phyloP scores from a whole-genome alignment of 2,329 filamentous ascomycete species.

The Aspergillus fischeri region DNA sequence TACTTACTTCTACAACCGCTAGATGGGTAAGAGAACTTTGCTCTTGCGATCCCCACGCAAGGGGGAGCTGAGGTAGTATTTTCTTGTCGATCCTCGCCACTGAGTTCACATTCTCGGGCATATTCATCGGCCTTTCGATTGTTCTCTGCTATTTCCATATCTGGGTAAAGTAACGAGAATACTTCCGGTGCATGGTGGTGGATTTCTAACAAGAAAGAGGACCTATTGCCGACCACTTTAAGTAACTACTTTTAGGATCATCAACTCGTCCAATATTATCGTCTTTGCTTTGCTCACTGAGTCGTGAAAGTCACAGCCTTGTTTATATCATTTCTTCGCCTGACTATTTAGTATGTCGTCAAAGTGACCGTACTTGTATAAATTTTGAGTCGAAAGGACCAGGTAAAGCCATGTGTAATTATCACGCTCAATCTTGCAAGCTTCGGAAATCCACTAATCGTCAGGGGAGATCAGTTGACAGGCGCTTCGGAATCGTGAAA shows the following conservation, averaged over 20 bases:
- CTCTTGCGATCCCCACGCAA: background rate
- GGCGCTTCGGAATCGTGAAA: slow-evolving; percentile 12
- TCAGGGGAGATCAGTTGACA: background rate
- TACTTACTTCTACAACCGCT: background rate
- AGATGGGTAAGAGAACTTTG: background rate
- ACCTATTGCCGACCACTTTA: too few relatives aligned
- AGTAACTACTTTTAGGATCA: background rate
- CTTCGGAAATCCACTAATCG: background rate
- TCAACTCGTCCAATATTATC: background rate
- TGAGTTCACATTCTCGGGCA: background rate
- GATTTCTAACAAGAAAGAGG: background rate
- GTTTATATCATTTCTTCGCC: background rate
- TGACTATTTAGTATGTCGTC: background rate
- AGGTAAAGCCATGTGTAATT: background rate
- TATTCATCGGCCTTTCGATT: background rate
- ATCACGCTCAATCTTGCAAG: background rate
- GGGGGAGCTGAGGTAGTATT: background rate
- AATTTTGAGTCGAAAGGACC: background rate
- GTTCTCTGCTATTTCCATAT: background rate
- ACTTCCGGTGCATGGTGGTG: background rate
- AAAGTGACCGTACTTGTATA: background rate
- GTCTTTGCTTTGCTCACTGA: background rate
- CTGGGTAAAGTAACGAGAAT: background rate
- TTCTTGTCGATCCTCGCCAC: background rate
- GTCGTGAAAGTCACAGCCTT: background rate